These are phyloP conservation scores for Penicillium nucicola DNA, from an alignment of 495 filamentous ascomycete species.

Conservation along the genomic window DNA sequence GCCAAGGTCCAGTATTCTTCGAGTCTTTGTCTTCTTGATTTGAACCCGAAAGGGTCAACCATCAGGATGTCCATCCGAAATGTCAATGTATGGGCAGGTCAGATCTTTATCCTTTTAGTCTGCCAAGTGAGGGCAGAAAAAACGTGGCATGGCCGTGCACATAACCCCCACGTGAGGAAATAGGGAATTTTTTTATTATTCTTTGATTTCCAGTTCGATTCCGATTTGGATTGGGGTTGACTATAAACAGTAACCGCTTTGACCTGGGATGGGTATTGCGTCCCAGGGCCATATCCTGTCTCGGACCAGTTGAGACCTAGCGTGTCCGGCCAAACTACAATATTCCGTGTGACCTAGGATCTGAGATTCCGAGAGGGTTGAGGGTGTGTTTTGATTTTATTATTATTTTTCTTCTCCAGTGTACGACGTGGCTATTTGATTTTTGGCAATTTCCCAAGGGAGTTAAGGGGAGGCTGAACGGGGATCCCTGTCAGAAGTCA, in stretches of 20 bases:
- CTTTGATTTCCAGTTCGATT: too few species aligned
- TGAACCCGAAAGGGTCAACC: too few species aligned
- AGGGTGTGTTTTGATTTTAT: too few species aligned
- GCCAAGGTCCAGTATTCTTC: too few species aligned
- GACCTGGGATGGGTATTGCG: too few species aligned
- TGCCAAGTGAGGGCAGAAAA: constrained; percentile 21
- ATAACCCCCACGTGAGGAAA: constrained; percentile 17
- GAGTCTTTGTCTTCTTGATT: too few species aligned
- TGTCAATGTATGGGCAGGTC: constrained; percentile 8
- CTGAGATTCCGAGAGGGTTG: neutral
- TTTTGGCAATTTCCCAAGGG: too few species aligned
- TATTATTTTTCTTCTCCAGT: too few species aligned
- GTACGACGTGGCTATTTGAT: too few species aligned
- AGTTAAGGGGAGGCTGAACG: constrained; percentile 3
- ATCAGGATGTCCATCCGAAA: too few species aligned
- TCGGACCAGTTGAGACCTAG: constrained; percentile 17
- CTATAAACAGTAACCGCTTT: too few species aligned
- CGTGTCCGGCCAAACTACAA: constrained; percentile 7
- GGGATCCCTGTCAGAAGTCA: neutral
- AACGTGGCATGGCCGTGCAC: constrained; percentile 13
- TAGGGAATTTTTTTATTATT: neutral
- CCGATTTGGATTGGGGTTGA: too few species aligned
- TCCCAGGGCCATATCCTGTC: constrained; percentile 18
- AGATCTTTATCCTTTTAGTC: constrained; percentile 34
- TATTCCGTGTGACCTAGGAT: constrained; percentile 5